Conservation (phyloP, 2,329 filamentous ascomycete genomes). For the Paecilomyces sp. region DNA sequence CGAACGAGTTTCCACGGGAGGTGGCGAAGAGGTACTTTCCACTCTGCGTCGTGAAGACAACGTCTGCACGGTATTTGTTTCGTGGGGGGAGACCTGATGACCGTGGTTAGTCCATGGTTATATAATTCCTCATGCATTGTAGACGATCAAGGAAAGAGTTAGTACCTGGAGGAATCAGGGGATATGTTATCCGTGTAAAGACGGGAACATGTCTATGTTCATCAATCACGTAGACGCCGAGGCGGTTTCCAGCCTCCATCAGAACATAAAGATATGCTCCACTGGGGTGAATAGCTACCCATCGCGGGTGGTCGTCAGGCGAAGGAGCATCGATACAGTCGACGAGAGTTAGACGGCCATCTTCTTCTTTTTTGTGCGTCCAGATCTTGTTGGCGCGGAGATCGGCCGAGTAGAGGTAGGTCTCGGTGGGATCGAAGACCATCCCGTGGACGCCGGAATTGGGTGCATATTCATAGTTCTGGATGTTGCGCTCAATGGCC, state of each 20-base stretch:
- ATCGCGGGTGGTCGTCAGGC: conserved; percentile 70
- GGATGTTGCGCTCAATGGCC: conserved; percentile 33
- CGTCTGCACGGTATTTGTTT: conserved; percentile 71
- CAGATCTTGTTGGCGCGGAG: conserved; percentile 54
- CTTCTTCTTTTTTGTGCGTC: conserved; percentile 67
- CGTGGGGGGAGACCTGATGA: conserved; percentile 29
- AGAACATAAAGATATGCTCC: conserved; percentile 76
- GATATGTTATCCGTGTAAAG: conserved; percentile 69
- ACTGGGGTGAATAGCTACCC: conserved; percentile 76
- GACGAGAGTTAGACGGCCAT: conserved; percentile 60
- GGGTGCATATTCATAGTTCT: conserved; percentile 39
- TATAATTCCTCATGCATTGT: not conserved
- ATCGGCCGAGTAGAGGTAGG: conserved; percentile 44
- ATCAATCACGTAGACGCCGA: conserved; percentile 77
- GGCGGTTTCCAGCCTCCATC: conserved; percentile 82
- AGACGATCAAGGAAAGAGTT: conserved; percentile 5
- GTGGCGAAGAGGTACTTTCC: conserved; percentile 76
- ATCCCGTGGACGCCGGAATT: conserved; percentile 44
- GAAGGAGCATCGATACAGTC: conserved; percentile 66
- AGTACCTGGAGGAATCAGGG: conserved; percentile 70
- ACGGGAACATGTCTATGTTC: conserved; percentile 64
- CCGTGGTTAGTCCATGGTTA: conserved; percentile 1
- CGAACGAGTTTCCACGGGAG: conserved; percentile 67
- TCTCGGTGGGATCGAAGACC: conserved; percentile 39
- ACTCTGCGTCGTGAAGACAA: conserved; percentile 64